Evolutionary conservation across 2,329 filamentous ascomycete genomes (phyloP), one percentile per base, ranked within the genome.

Genomic region (Aspergillus amoenus): DNA sequence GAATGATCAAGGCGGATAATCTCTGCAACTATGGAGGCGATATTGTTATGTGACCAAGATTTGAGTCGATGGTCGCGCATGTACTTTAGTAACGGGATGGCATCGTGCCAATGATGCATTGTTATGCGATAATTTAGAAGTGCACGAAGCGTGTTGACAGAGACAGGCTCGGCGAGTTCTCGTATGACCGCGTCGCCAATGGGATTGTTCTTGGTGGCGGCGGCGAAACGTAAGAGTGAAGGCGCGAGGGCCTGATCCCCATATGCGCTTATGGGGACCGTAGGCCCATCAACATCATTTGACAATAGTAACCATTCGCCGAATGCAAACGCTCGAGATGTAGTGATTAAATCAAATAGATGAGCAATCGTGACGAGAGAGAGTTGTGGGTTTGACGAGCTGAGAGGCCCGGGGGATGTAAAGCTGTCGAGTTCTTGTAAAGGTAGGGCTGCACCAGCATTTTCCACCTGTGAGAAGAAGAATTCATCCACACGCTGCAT

Each of bases 221-320:
- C 73, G 6, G 82, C 83, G 62, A 83, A 85, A 17, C 80, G 78
- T 34, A 85, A 73, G 27, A 87, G 71, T 1, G 82, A 78, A 12
- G 83, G 78, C 3, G 79, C 76, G 22, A 87, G 70, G 47, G 72
- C 71, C 30, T 76, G 76, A 59, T 83, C 70, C 3, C 65, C 65
- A 61, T 84, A 85, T 24, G 77, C 61, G 18, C 66, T 64, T 12
- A 66, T 62, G 21, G 76, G 70, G 22, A 86, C 82, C 3, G 81
- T 59, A n/a, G 82, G 81, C 0, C 81, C 82, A 61, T 85, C 82
- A 13, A 82, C 61, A 60, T 83, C 82, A 9, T 76, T 64, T 0
- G 78, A 79, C 54, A 79, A 77, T 1, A 86, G 69, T 12, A 87
- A 69, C 78, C 80, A 84, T 32, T 78, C 73, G 4, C 80, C 83